Base-by-base conservation (phyloP, 768 basidiomycete genomes). In the Baorangia bicolor region DNA sequence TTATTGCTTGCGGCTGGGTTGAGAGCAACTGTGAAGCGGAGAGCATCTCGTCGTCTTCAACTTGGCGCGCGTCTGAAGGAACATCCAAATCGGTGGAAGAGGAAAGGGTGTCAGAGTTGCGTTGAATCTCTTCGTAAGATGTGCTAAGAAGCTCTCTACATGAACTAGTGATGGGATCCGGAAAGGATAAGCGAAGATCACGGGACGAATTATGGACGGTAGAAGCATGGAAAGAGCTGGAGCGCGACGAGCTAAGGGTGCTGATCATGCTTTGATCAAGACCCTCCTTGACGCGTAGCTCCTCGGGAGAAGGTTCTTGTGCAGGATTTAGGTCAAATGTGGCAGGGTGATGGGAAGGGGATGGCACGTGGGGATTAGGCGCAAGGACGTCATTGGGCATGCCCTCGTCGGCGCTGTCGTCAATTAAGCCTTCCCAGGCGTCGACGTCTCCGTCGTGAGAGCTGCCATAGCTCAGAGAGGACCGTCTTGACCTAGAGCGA, bases 261-360 rank as follows among this genome's bases (percentile, higher is more conserved):
- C 89, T 87, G 65, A 88, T 79, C 74, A 91, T 81, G 74, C 89
- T 92, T 73, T 92, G 89, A 70, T 92, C 87, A 54, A 92, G 80
- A 21, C 82, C 89, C 63, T 84, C 87, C 63, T 82, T 86, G 62
- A 90, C 83, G 40, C 81, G 78, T 61, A 84, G 76, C 61, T 92
- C 88, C 69, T 90, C 89, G 34, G 73, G 73, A 16, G 76, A 74
- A 44, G 73, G 69, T 30, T 75, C 71, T 39, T 68, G 67, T 53
- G 59, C 60, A 47, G 67, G 58, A 58, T 65, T 58, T 41, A 58
- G 55, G 52, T 64, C 59, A 53, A 72, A 61, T 54, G 65, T 67
- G 60, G 69, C 48, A 60, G 66, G 49, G n/a, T 40, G 57, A 13
- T 56, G 61, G 23, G 55, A 58, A 39, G 42, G 42, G 55, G 54